phyloP scores from a whole-genome alignment of 2,329 filamentous ascomycete genomes.

The Sarocladiaceae sp. region DNA sequence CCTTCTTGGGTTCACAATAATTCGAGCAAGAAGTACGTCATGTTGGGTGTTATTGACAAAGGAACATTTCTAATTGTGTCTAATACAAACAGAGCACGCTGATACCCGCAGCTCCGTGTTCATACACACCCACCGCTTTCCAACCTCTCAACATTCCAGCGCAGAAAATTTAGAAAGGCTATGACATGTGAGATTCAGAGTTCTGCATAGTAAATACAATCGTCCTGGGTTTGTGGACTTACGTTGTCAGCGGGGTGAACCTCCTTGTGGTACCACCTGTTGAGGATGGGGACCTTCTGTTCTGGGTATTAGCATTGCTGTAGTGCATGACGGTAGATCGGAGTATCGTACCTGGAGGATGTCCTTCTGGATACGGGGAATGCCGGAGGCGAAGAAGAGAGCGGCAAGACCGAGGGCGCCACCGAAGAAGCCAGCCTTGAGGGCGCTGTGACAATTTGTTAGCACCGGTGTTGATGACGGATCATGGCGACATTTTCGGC shows the following conservation, averaged over 20 bases:
- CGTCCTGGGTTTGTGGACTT: conserved; percentile 23
- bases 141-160: background rate
- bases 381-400: conserved; percentile 55
- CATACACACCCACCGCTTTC: conserved; percentile 18
- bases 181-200: background rate
- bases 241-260: conserved; percentile 58
- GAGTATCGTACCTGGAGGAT: conserved; percentile 46
- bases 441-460: conserved; percentile 33
- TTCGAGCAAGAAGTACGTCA: background rate
- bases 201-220: conserved; percentile 16
- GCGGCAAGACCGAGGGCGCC: conserved; percentile 51
- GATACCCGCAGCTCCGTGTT: conserved; percentile 14
- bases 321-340: background rate
- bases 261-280: conserved; percentile 44
- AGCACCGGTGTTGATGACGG: background rate
- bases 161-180: conserved; percentile 34
- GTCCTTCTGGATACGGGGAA: conserved; percentile 54
- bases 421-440: conserved; percentile 48
- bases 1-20: no score
- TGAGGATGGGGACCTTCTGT: conserved; percentile 51
- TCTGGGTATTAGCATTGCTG: conserved; percentile 17
- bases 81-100: conserved; percentile 27
- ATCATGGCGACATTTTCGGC: no score
- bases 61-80: conserved; percentile 19
- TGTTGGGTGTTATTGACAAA: conserved; percentile 10